These are phyloP conservation scores for Bertia moriformis DNA, from an alignment of 2,329 filamentous ascomycete genomes.

Conservation along the genomic window DNA sequence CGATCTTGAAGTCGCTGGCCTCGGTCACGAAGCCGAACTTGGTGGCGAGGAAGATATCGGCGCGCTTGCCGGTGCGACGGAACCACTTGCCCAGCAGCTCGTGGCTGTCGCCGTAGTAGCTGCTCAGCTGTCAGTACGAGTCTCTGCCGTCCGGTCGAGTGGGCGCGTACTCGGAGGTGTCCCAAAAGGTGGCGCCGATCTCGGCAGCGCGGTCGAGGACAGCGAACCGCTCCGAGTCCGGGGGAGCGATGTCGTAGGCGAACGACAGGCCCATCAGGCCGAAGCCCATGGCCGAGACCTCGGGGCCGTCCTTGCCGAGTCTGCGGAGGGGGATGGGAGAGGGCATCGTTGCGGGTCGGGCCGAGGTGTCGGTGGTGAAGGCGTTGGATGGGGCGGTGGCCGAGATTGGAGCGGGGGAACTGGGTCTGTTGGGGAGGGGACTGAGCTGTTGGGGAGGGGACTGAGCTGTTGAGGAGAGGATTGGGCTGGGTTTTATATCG, in stretches of 20 bases:
- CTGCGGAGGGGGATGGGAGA: constrained; percentile 2
- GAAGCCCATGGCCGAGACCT: constrained; percentile 8
- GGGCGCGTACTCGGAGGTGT: constrained; percentile 16
- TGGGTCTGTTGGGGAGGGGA: no score
- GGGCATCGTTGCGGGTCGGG: no score
- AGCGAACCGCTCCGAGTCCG: constrained; percentile 25
- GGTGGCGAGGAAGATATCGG: constrained; percentile 34
- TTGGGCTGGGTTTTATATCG: no score
- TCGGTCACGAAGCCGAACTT: constrained; percentile 27
- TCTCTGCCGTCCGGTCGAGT: neutral
- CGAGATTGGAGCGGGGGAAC: no score
- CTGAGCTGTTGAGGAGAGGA: no score
- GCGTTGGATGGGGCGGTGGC: no score
- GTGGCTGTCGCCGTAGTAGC: constrained; percentile 28
- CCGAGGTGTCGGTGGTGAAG: no score
- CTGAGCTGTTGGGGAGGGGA: no score
- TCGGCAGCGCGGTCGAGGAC: constrained; percentile 28
- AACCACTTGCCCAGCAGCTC: constrained; percentile 32
- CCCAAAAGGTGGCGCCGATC: constrained; percentile 25
- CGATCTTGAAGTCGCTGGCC: constrained; percentile 7
- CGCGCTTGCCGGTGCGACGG: constrained; percentile 21
- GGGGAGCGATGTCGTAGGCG: constrained; percentile 12
- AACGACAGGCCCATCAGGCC: constrained; percentile 9
- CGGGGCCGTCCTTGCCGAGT: constrained; percentile 10
- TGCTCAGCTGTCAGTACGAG: neutral